Evolutionary conservation across 352 stramenopile genomes (phyloP), one percentile per base, ranked within the genome.

Genomic region (Phytopythium sindhum): DNA sequence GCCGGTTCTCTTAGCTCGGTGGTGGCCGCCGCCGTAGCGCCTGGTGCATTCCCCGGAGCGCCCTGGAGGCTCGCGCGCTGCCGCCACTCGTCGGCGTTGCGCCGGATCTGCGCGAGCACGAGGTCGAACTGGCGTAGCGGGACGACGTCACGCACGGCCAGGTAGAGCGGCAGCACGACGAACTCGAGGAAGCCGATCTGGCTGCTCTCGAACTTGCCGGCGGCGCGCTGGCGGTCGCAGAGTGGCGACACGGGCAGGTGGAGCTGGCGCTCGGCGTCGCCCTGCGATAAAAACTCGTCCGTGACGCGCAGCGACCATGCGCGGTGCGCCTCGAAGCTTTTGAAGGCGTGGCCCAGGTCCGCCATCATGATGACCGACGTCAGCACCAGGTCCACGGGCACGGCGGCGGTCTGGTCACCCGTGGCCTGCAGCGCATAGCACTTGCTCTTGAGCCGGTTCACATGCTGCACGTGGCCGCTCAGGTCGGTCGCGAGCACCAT

Each of bases 401-500:
- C 77, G 11, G 66, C 63, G 14, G 67, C 57, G 35, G 72, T 61
- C 31, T 80, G 69, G 2, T 52, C 45, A 2, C 23, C 45, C 21
- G 65, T 53, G 28, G 70, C 63, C 35, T 80, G 69, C 37, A 83
- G 60, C 1, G 67, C 80, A 65, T 85, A 89, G 9, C 77, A 62
- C 61, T 90, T 89, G 71, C 80, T 91, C 63, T 90, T 93, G 60
- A 96, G 74, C 12, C 80, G 74, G 50, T 80, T 90, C 15, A 96
- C 74, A 54, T 89, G 81, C 50, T 86, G 85, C 48, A 95, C 66
- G 42, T 96, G 88, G 3, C 73, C 67, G 2, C 87, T 88, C 41
- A 95, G 73, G 44, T 96, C 88, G 0, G 88, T 96, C 11, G 81
- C 81, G 0, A 96, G 75, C n/a, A 96, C 84, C 78, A 93, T 89